phyloP scores from a whole-genome alignment of 2,329 filamentous ascomycete species.

The Aspergillus quadrilineatus region DNA sequence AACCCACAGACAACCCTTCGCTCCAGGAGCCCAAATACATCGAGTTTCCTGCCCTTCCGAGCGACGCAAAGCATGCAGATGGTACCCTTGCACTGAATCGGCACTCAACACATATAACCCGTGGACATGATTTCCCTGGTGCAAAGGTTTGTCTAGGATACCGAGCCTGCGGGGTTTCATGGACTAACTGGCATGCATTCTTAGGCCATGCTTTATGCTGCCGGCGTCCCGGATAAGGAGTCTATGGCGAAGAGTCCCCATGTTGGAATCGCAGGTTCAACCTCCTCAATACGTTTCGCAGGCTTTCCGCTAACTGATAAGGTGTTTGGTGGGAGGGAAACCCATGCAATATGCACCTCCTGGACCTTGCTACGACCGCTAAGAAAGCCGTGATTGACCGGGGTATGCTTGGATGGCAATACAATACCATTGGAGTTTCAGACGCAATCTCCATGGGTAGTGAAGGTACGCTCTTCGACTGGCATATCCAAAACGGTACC shows the following conservation, averaged over 20 bases:
- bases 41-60: conserved; percentile 56
- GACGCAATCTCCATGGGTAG: conserved; percentile 95
- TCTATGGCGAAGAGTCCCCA: conserved; percentile 90
- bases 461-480: conserved; percentile 61
- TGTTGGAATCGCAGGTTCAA: conserved; percentile 70
- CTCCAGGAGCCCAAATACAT: conserved; percentile 54
- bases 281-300: too few relatives aligned
- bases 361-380: conserved; percentile 83
- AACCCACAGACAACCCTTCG: conserved; percentile 24
- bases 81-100: conserved; percentile 72
- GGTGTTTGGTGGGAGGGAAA: conserved; percentile 97
- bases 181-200: conserved; percentile 7
- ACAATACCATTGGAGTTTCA: conserved; percentile 85
- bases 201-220: conserved; percentile 91
- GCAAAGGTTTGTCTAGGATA: conserved; percentile 64
- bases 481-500: not conserved
- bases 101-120: conserved; percentile 80
- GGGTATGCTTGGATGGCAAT: conserved; percentile 92
- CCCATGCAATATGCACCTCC: conserved; percentile 78
- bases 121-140: conserved; percentile 84
- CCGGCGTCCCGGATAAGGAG: conserved; percentile 77
- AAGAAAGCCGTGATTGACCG: conserved; percentile 78
- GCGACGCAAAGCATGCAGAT: conserved; percentile 52
- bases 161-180: not conserved
- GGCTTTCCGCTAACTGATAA: too few relatives aligned